A percentile compares a stretch with the other conserved stretches of the same genome.
These are phyloP conservation scores for Monosporascus sp. DNA, from an alignment of 2,329 filamentous ascomycete species.

Conservation along the genomic window DNA sequence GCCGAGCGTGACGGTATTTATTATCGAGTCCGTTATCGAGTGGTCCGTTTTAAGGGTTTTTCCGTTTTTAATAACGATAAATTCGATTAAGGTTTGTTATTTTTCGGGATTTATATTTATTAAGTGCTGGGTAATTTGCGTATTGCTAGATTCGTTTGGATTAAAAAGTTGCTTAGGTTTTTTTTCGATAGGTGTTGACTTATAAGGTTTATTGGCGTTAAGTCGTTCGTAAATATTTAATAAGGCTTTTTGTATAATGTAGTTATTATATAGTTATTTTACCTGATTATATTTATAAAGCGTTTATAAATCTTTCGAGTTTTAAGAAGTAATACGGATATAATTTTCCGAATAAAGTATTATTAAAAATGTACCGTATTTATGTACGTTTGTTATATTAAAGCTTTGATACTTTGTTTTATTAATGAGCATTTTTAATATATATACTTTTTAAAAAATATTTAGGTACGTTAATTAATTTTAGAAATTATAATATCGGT, in stretches of 20 bases:
- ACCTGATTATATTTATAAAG: too few relatives aligned
- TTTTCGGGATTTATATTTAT: constrained; percentile 47
- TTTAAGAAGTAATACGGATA: too few relatives aligned
- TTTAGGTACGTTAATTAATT: too few relatives aligned
- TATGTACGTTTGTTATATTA: too few relatives aligned
- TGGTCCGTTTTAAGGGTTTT: constrained; percentile 24
- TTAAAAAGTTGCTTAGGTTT: constrained; percentile 43
- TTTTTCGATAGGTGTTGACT: constrained; percentile 28
- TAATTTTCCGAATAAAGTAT: too few relatives aligned
- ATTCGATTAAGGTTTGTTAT: constrained; percentile 23
- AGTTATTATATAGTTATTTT: constrained; percentile 61
- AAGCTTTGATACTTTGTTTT: too few relatives aligned
- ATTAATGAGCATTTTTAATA: too few relatives aligned
- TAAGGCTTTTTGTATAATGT: constrained; percentile 50
- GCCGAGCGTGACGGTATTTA: constrained; percentile 22
- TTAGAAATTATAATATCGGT: too few relatives aligned
- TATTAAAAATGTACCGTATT: too few relatives aligned
- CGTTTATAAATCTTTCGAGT: too few relatives aligned
- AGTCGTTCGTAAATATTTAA: constrained; percentile 43
- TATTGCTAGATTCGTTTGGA: constrained; percentile 44
- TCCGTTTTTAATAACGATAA: constrained; percentile 20
- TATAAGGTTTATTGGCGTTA: constrained; percentile 45
- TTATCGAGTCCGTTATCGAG: constrained; percentile 31
- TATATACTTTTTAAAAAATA: too few relatives aligned
- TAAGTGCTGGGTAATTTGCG: constrained; percentile 42